Evolutionary conservation across 805 yeast genomes (phyloP).

Genomic region (Saturnispora dispora): DNA sequence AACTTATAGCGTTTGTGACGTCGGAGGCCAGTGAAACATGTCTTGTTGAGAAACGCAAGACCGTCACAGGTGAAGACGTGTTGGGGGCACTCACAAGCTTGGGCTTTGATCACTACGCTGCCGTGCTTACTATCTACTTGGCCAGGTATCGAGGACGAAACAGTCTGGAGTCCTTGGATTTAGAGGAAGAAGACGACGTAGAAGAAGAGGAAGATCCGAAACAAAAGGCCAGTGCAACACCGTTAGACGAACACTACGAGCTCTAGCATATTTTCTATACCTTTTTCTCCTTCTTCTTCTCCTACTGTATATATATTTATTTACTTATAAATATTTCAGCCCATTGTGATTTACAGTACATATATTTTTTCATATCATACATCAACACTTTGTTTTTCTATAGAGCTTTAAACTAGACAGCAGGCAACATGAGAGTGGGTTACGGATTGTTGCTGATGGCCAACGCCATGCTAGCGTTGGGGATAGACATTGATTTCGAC

Average conservation of each 20-base stretch:
- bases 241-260: not conserved
- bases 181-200: constrained; percentile 12
- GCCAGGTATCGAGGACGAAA: constrained; percentile 69
- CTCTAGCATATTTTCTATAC: not conserved
- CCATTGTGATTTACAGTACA: not conserved
- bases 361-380: not conserved
- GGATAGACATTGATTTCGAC: constrained; percentile 29
- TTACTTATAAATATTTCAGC: not conserved
- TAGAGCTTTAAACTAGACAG: not conserved
- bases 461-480: not conserved
- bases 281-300: no score
- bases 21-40: constrained; percentile 59
- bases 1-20: constrained; percentile 59
- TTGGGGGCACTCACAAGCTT: constrained; percentile 53
- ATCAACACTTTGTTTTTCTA: not conserved
- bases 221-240: not conserved
- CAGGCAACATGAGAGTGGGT: not conserved
- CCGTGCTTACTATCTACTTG: constrained; percentile 55
- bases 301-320: not conserved
- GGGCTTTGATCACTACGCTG: constrained; percentile 65
- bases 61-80: constrained; percentile 64
- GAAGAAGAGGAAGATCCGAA: not conserved
- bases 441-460: not conserved
- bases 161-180: constrained; percentile 1
- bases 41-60: constrained; percentile 54